Evolutionary conservation across 2,329 filamentous ascomycete genomes (phyloP).

Genomic region (Tolypocladium pustulatum): DNA sequence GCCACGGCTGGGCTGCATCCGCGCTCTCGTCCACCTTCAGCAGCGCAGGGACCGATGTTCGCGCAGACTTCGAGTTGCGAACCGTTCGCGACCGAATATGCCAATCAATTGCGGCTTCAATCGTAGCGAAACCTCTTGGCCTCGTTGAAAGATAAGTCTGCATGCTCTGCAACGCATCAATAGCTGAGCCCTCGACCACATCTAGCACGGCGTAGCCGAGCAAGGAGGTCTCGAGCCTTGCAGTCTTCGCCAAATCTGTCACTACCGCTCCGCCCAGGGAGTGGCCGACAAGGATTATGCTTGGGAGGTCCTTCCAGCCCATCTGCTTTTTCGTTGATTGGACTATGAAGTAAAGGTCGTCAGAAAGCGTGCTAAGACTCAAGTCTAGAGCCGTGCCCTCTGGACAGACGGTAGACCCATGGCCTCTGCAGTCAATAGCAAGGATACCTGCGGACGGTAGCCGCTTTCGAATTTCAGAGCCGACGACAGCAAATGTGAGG

Average conservation of each 20-base stretch:
- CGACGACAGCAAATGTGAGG: constrained; percentile 78
- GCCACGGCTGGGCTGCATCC: constrained; percentile 45
- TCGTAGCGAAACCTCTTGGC: constrained; percentile 64
- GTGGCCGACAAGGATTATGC: constrained; percentile 77
- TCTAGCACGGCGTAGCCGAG: constrained; percentile 86
- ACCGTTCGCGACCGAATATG: constrained; percentile 83
- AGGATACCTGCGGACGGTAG: constrained; percentile 76
- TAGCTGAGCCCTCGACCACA: constrained; percentile 90
- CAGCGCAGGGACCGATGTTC: constrained; percentile 76
- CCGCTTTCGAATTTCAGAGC: constrained; percentile 63
- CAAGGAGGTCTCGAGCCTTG: constrained; percentile 54
- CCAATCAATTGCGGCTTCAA: constrained; percentile 83
- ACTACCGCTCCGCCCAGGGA: constrained; percentile 88
- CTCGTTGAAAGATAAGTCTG: constrained; percentile 78
- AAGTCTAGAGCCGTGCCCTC: constrained; percentile 45
- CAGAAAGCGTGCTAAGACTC: constrained; percentile 59
- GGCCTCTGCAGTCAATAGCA: constrained; percentile 75
- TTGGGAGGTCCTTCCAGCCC: constrained; percentile 63
- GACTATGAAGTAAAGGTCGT: constrained; percentile 63
- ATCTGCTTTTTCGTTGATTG: constrained; percentile 55
- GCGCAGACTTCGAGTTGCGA: constrained; percentile 71
- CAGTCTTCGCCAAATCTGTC: constrained; percentile 65
- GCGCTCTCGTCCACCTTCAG: constrained; percentile 39
- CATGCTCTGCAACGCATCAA: constrained; percentile 93
- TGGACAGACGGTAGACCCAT: constrained; percentile 59